Base-by-base conservation (phyloP, 2,329 filamentous ascomycete species). In the Tolypocladium nubicola region DNA sequence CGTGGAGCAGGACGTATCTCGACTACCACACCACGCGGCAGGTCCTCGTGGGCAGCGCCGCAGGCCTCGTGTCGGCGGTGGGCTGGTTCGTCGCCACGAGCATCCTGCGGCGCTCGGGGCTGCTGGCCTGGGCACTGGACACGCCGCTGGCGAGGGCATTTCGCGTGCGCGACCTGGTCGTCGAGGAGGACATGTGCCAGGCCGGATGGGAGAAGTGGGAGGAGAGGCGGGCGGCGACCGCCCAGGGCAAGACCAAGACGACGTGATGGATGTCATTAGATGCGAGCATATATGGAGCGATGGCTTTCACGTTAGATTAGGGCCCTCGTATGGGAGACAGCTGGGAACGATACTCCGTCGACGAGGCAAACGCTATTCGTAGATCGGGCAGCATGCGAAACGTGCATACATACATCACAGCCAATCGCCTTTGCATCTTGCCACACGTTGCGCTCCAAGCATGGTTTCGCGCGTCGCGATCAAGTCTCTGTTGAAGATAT, bases 171-270 rank as follows among this genome's bases (percentile, higher is more conserved):
- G 94, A 99, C 71, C 74, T 99, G 61, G 84, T 95, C 14, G 79
- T 95, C 8, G 87, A 88, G 69, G 93, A 97, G 73, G 93, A 97
- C 72, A 73, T 96, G 64, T 87, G 87, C 39, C 90, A 96, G 75
- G 87, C 91, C 47, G 94, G 94, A 2, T 99, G 93, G 93, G 89
- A 92, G 73, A 87, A 89, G 69, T 97, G 92, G 90, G 86, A 93
- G 71, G 76, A 78, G 53, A 73, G 66, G 63, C 76, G 75, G 63
- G 66, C 65, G 43, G 71, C 71, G 33, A 68, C 67, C 57, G 40
- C 39, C 10, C 63, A 63, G 56, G 65, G 65, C 37, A 74, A 69
- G 61, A 68, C 65, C 43, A 73, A 68, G 58, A 73, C 69, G 58
- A 60, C 38, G 11, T 61, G 41, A 54, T 3, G 19, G 3, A 52